Evolutionary conservation across 1,139 yeast species (phyloP).

Genomic region (Tardiomyces blankii): DNA sequence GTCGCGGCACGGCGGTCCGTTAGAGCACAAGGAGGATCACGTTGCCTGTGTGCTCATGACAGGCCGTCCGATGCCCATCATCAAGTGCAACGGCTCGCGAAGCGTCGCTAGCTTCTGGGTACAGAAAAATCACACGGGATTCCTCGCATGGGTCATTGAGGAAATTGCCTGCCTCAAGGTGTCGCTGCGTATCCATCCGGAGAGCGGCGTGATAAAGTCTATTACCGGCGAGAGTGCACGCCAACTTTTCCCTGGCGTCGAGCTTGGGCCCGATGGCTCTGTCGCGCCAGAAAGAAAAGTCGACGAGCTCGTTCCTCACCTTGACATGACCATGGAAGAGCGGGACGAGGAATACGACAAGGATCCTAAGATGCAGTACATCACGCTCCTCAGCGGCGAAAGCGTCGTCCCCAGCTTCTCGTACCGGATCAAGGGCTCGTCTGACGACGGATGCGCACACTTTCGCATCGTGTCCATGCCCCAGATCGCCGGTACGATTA

Average conservation of each 20-base stretch:
- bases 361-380: neutral
- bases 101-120: slow-evolving; percentile 58
- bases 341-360: neutral
- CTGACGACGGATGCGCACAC: neutral
- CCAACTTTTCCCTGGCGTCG: neutral
- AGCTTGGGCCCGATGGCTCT: neutral
- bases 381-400: neutral
- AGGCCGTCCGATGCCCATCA: slow-evolving; percentile 44
- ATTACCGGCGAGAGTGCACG: neutral
- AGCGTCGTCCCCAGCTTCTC: neutral
- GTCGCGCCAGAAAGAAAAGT: neutral
- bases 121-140: slow-evolving; percentile 43
- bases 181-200: slow-evolving; percentile 31
- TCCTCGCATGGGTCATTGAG: slow-evolving; percentile 77
- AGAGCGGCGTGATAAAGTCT: slow-evolving; percentile 8
- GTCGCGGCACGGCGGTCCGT: no score
- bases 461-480: slow-evolving; percentile 41
- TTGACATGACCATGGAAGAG: neutral
- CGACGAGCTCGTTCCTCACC: neutral
- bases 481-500: slow-evolving; percentile 77
- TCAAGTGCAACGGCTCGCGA: slow-evolving; percentile 30
- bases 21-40: neutral
- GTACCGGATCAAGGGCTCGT: neutral
- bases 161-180: slow-evolving; percentile 39
- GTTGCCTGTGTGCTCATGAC: slow-evolving; percentile 30